Evolutionary conservation across 176 grass and related monocot genomes (phyloP).

Genomic region (Zoysia japonica): DNA sequence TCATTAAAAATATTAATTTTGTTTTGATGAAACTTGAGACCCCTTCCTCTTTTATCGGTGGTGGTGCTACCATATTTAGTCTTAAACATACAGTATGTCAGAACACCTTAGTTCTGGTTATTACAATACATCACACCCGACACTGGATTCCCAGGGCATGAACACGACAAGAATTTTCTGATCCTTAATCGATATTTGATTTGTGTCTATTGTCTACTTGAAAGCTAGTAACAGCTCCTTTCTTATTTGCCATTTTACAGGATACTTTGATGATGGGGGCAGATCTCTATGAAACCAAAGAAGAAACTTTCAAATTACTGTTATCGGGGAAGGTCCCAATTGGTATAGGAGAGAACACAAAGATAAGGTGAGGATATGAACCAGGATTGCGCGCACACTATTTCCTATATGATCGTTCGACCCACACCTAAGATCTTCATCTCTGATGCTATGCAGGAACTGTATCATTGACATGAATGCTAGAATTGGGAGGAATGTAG

Average conservation of each 20-base stretch:
- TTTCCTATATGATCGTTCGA: not conserved
- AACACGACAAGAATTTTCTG: not conserved
- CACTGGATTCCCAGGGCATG: not conserved
- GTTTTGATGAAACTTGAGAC: not conserved
- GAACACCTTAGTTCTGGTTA: not conserved
- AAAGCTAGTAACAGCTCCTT: not conserved
- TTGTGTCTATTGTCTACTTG: not conserved
- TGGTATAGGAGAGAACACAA: slow-evolving; percentile 70
- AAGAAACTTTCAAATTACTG: slow-evolving; percentile 50
- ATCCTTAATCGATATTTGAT: not conserved
- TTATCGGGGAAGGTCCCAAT: slow-evolving; percentile 59
- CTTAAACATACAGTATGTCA: not conserved
- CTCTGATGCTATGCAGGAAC: slow-evolving; percentile 44
- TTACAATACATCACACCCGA: not conserved
- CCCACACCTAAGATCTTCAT: not conserved
- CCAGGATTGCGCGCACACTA: not conserved
- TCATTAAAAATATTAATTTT: not conserved
- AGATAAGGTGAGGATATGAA: slow-evolving; percentile 54
- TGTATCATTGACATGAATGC: slow-evolving; percentile 91
- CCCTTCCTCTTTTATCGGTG: not conserved
- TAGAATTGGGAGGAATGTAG: slow-evolving; percentile 59
- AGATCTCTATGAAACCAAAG: slow-evolving; percentile 61
- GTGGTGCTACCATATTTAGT: not conserved
- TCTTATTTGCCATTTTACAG: slow-evolving; percentile 40
- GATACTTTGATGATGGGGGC: slow-evolving; percentile 86